Percentiles rank a stretch among this genome's conserved stretches.
Conservation (phyloP, 179 eudicot genomes). For the Monotropa hypopitys region DNA sequence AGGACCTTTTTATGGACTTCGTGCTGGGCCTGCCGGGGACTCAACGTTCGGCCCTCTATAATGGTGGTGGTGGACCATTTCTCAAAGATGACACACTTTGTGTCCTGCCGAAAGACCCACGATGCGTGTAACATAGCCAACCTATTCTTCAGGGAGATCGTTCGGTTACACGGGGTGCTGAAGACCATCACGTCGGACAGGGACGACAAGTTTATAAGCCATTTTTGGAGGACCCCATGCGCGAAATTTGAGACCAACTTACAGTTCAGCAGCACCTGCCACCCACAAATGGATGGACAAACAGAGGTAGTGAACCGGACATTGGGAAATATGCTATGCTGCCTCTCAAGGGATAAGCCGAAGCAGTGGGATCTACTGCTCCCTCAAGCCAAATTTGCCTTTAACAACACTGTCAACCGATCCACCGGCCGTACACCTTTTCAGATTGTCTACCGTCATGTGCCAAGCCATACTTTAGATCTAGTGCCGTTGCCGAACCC, state of each 20-base stretch:
- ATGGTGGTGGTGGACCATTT: too few relatives aligned
- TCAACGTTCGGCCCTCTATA: too few relatives aligned
- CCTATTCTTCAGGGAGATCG: neutral
- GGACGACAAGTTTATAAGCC: neutral
- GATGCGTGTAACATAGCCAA: neutral
- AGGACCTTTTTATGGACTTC: too few relatives aligned
- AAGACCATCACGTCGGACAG: neutral
- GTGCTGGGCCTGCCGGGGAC: too few relatives aligned
- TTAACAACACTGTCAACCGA: neutral
- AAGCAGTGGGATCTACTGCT: neutral
- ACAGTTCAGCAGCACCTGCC: neutral
- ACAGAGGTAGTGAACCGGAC: neutral
- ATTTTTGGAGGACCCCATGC: neutral
- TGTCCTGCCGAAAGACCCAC: neutral
- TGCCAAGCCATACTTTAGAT: too few relatives aligned
- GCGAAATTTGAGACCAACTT: neutral
- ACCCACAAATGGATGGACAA: neutral
- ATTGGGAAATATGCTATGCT: neutral
- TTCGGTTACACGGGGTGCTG: neutral
- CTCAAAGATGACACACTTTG: slow-evolving; percentile 14
- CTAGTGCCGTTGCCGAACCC: too few relatives aligned
- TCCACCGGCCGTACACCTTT: too few relatives aligned
- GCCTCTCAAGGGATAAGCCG: neutral
- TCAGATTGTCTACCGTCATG: too few relatives aligned
- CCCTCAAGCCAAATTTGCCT: neutral